Percentiles rank a stretch among this genome's conserved stretches.
phyloP scores from a whole-genome alignment of 352 stramenopile species.

The Phytophthora pisi region DNA sequence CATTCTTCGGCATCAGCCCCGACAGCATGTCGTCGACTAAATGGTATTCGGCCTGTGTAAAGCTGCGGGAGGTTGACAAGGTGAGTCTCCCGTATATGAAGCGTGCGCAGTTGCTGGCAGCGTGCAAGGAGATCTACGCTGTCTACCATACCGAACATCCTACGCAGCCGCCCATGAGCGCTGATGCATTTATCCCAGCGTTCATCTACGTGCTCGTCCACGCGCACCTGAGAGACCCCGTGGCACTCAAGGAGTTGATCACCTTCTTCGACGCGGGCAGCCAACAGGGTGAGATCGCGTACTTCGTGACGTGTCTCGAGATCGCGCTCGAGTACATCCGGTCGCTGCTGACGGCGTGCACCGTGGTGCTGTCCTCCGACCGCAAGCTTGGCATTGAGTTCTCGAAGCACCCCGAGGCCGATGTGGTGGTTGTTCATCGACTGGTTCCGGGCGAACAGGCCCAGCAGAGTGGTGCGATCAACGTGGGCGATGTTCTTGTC shows the following conservation, averaged over 20 bases:
- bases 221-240: conserved; percentile 64
- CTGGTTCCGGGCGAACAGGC: conserved; percentile 68
- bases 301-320: conserved; percentile 89
- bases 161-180: conserved; percentile 77
- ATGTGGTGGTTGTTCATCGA: conserved; percentile 66
- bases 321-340: conserved; percentile 90
- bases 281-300: conserved; percentile 79
- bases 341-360: conserved; percentile 82
- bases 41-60: conserved; percentile 64
- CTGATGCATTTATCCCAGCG: conserved; percentile 86
- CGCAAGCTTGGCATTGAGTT: conserved; percentile 84
- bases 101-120: conserved; percentile 67
- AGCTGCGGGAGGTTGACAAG: conserved; percentile 80
- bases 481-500: conserved; percentile 75
- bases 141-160: conserved; percentile 78
- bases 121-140: conserved; percentile 86
- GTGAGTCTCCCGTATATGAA: conserved; percentile 87
- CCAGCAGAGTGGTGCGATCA: conserved; percentile 61
- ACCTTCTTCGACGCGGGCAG: conserved; percentile 76
- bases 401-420: conserved; percentile 46
- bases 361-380: conserved; percentile 71
- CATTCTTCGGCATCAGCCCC: conserved; percentile 84
- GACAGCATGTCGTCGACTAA: conserved; percentile 62
- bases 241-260: conserved; percentile 81
- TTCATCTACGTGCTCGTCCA: conserved; percentile 91